Base-by-base conservation (phyloP, 805 yeast genomes). In the Maudiozyma saulgeensis region DNA sequence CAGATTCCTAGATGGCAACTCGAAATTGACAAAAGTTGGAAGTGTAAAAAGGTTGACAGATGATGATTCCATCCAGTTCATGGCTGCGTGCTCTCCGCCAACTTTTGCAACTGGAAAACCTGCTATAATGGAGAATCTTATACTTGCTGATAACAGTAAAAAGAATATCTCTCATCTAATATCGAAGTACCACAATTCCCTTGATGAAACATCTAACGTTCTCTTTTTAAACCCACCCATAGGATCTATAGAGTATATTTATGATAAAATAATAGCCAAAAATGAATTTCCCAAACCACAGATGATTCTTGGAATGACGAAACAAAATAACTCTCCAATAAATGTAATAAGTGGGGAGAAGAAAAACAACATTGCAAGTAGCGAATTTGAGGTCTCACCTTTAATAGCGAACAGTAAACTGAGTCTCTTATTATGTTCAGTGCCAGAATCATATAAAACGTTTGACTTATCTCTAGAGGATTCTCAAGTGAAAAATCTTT, bases 141-240 rank as follows among this genome's bases (percentile, higher is more conserved):
- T 88, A 1, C 73, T 87, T 4, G 67, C 87, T 18, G 84, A 87
- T 8, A 48, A 49, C 12, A 83, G 81, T 59, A 73, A 84, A 0
- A 74, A 76, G 52, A 77, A 78, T 49, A 76, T 87, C 0, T 61
- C 68, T 4, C 50, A 57, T 6, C 84, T 90, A 0, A 50, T 87
- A 15, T 57, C 56, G 13, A 77, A 77, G 15, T 68, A 80, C 51
- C 46, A 69, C 4, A 63, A 70, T 1, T 64, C 68, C 43, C 65
- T 87, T 13, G 54, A 61, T 11, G 52, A 58, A 0, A 60, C 68
- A 2, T 75, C 90, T 1, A 80, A 79, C 49, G 63, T 89, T 2
- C 54, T 90, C 43, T 63, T 90, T 21, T 57, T 90, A 15, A 64
- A 70, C n/a, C 95, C 87, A 49, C 87, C 89, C 2, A 73, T 85